These are phyloP conservation scores for Paecilomyces variotii DNA, from an alignment of 2,329 filamentous ascomycete genomes.

Conservation along the genomic window DNA sequence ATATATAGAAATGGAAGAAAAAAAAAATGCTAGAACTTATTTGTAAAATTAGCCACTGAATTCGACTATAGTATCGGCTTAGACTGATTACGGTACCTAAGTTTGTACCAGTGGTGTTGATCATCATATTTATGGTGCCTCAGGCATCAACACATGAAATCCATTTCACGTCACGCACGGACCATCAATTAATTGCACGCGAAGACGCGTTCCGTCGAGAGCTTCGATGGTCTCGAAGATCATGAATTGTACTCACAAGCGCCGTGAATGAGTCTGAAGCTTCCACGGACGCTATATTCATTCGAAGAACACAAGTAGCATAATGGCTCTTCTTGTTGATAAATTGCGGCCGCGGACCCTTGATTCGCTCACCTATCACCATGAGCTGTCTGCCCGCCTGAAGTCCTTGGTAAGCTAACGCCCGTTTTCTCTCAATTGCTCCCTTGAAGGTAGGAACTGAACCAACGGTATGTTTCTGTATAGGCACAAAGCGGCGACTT, in stretches of 20 bases:
- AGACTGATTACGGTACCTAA: neutral
- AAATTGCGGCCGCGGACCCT: conserved; percentile 49
- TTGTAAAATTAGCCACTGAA: neutral
- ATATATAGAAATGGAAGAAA: neutral
- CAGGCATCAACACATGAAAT: neutral
- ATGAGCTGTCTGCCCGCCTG: conserved; percentile 78
- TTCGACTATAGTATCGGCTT: neutral
- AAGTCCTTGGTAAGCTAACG: conserved; percentile 63
- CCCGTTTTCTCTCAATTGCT: neutral
- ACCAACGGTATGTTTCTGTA: conserved; percentile 8
- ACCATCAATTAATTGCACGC: conserved; percentile 30
- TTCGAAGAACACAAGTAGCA: conserved; percentile 8
- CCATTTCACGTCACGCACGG: conserved; percentile 18
- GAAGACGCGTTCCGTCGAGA: conserved; percentile 24
- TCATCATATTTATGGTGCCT: neutral
- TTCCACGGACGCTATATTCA: neutral
- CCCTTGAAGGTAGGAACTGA: neutral
- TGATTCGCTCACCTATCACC: conserved; percentile 69
- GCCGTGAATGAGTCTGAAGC: neutral
- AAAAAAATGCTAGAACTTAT: neutral
- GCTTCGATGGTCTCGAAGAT: neutral
- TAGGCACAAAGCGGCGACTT: conserved; percentile 96
- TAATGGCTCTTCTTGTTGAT: conserved; percentile 58
- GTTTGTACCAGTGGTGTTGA: neutral
- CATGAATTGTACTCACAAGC: neutral